These are phyloP conservation scores for Chara braunii DNA, from an alignment of 139 green algal genomes.

Conservation along the genomic window DNA sequence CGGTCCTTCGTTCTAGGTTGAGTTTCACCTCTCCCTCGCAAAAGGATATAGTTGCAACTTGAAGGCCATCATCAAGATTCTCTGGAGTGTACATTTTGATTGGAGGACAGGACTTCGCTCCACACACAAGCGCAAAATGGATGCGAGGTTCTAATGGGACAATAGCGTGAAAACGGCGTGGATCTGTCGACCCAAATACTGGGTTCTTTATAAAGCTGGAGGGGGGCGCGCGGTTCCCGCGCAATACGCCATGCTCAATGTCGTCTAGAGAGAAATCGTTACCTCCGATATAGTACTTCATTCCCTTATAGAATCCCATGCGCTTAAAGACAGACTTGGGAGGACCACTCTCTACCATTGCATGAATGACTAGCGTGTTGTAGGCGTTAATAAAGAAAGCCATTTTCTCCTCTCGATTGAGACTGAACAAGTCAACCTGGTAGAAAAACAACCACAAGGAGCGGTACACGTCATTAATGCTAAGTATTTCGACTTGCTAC, in stretches of 20 bases:
- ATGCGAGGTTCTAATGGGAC: slow-evolving; percentile 71
- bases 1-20: slow-evolving; percentile 33
- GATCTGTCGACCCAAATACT: slow-evolving; percentile 15
- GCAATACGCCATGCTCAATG: slow-evolving; percentile 89
- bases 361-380: slow-evolving; percentile 82
- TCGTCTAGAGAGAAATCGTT: slow-evolving; percentile 67
- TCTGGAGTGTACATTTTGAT: slow-evolving; percentile 75
- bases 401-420: slow-evolving; percentile 58
- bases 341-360: slow-evolving; percentile 42
- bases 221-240: slow-evolving; percentile 57
- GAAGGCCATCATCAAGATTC: slow-evolving; percentile 66
- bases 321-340: slow-evolving; percentile 22
- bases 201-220: slow-evolving; percentile 42
- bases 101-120: slow-evolving; percentile 80
- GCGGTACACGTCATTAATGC: neutral
- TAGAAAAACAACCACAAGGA: neutral
- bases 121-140: slow-evolving; percentile 93
- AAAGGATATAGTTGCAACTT: slow-evolving; percentile 56
- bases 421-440: slow-evolving; percentile 42
- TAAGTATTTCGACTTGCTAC: slow-evolving; percentile 6
- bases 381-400: slow-evolving; percentile 91
- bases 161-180: slow-evolving; percentile 34
- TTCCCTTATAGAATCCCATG: slow-evolving; percentile 39
- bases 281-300: slow-evolving; percentile 68
- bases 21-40: slow-evolving; percentile 56